These are phyloP conservation scores for Pholiota microspora DNA, from an alignment of 768 basidiomycete species.

Conservation along the genomic window DNA sequence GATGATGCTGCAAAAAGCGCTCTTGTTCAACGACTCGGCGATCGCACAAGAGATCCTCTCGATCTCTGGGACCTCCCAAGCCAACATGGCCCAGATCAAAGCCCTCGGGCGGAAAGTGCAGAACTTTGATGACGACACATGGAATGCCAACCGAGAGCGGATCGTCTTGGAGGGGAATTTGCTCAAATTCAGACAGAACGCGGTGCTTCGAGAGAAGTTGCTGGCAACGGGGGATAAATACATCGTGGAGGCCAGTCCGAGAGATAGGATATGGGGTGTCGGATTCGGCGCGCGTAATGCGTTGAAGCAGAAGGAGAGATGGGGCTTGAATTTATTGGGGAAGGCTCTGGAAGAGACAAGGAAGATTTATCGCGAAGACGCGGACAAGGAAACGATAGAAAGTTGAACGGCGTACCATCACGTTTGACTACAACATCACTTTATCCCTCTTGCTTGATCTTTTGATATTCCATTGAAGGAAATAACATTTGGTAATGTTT, in stretches of 20 bases:
- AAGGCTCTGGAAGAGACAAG: conserved; percentile 43
- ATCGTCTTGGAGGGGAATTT: conserved; percentile 55
- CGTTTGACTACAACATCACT: too few species aligned
- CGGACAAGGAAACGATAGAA: not conserved
- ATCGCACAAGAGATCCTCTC: conserved; percentile 42
- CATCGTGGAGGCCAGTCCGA: conserved; percentile 58
- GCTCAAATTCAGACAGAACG: conserved; percentile 54
- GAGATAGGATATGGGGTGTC: conserved; percentile 64
- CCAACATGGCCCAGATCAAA: conserved; percentile 45
- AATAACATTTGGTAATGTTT: conserved; percentile 7
- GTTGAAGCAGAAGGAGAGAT: conserved; percentile 33
- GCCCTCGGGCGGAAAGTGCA: conserved; percentile 49
- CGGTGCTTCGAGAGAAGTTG: conserved; percentile 36
- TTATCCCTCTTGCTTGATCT: not conserved
- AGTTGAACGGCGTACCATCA: too few species aligned
- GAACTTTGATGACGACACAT: conserved; percentile 46
- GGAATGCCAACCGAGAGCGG: conserved; percentile 41
- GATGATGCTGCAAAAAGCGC: conserved; percentile 68
- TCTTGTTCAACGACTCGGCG: conserved; percentile 47
- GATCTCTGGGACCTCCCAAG: conserved; percentile 27
- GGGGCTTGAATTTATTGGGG: conserved; percentile 60
- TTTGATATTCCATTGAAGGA: not conserved
- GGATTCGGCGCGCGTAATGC: conserved; percentile 53
- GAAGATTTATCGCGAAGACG: conserved; percentile 30
- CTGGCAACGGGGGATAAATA: conserved; percentile 44